phyloP scores from a whole-genome alignment of 352 stramenopile species.

The Pythium vanterpoolii region DNA sequence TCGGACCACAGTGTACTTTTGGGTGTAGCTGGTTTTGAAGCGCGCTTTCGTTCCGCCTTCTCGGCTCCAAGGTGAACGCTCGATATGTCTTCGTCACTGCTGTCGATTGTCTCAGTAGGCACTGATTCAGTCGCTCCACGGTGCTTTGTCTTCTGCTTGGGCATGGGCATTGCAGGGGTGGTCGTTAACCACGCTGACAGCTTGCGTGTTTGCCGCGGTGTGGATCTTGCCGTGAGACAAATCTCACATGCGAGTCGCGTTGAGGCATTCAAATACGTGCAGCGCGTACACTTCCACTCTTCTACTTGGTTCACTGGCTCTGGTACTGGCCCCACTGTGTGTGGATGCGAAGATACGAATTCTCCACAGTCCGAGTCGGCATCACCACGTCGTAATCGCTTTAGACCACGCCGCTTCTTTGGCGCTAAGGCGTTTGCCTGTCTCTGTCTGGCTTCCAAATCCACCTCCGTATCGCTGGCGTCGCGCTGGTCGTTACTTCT shows the following conservation, averaged over 20 bases:
- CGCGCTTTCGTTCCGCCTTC: neutral
- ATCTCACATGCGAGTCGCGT: constrained; percentile 17
- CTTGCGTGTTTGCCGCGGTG: constrained; percentile 9
- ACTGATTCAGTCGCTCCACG: constrained; percentile 40
- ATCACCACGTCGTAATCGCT: constrained; percentile 14
- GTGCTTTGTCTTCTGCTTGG: constrained; percentile 12
- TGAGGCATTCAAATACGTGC: constrained; percentile 32
- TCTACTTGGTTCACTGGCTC: neutral
- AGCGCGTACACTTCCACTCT: constrained; percentile 29
- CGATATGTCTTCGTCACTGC: constrained; percentile 25
- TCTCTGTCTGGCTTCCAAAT: neutral
- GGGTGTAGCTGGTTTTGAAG: neutral
- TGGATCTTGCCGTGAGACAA: constrained; percentile 11
- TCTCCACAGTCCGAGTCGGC: neutral
- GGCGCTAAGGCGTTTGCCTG: neutral
- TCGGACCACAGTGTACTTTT: constrained; percentile 47
- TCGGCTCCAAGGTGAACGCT: neutral
- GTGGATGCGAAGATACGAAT: neutral
- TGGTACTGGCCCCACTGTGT: neutral
- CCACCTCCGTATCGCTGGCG: constrained; percentile 1
- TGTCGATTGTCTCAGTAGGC: constrained; percentile 26
- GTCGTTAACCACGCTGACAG: constrained; percentile 24
- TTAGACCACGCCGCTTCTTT: constrained; percentile 10
- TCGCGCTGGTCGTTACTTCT: neutral
- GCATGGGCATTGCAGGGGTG: neutral